Conservation (phyloP, 1,139 yeast species). For the Pneumocystis canis region DNA sequence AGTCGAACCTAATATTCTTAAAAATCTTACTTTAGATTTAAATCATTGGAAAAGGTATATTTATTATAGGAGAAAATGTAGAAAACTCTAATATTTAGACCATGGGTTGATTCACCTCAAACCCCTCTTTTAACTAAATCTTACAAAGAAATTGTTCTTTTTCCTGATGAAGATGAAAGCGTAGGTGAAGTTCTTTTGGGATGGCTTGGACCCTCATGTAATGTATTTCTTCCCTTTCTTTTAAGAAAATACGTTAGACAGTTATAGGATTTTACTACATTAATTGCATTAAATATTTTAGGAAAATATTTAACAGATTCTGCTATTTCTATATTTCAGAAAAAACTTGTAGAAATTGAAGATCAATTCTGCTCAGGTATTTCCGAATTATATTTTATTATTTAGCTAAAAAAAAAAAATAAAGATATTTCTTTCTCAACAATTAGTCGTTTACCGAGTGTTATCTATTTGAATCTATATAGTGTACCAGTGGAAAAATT, state of each 20-base stretch:
- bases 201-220: constrained; percentile 64
- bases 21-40: background rate
- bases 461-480: constrained; percentile 6
- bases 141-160: constrained; percentile 42
- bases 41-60: background rate
- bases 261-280: constrained; percentile 30
- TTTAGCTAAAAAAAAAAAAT: constrained; percentile 45
- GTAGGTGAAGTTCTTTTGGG: constrained; percentile 61
- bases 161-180: constrained; percentile 81
- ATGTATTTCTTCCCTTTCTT: background rate
- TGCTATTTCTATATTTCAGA: constrained; percentile 52
- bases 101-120: constrained; percentile 62
- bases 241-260: background rate
- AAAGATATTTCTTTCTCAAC: constrained; percentile 36
- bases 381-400: constrained; percentile 25
- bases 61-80: constrained; percentile 19
- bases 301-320: constrained; percentile 53
- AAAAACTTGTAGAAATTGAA: constrained; percentile 61
- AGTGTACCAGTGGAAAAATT: constrained; percentile 55
- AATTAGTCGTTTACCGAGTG: constrained; percentile 6
- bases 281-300: constrained; percentile 14
- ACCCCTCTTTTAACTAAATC: constrained; percentile 29
- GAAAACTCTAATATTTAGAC: constrained; percentile 33
- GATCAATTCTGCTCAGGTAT: constrained; percentile 70
- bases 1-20: constrained; percentile 25